These are phyloP conservation scores for Trichoderma sp. DNA, from an alignment of 2,329 filamentous ascomycete genomes.

Conservation along the genomic window DNA sequence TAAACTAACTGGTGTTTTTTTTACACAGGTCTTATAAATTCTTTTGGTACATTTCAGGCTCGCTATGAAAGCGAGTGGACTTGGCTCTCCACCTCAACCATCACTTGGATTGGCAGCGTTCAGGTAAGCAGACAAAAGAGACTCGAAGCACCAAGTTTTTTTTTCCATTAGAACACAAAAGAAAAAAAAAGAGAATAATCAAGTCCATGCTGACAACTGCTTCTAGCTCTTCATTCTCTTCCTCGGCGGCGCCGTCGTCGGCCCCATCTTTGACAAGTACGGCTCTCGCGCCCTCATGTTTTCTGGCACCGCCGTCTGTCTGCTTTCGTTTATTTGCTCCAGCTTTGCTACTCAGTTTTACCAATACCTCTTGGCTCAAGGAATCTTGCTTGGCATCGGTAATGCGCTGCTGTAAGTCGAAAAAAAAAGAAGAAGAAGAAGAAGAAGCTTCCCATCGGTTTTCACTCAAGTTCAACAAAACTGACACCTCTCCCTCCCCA, in stretches of 20 bases:
- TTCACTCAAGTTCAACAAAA: background rate
- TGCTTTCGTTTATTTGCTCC: constrained; percentile 38
- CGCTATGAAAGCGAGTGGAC: constrained; percentile 42
- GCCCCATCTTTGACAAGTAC: constrained; percentile 40
- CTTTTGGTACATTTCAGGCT: constrained; percentile 55
- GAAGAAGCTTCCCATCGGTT: too few species aligned
- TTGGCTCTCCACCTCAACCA: constrained; percentile 30
- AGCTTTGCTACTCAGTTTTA: constrained; percentile 34
- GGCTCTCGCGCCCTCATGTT: constrained; percentile 36
- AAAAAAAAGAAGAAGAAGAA: too few species aligned
- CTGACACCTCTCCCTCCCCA: background rate
- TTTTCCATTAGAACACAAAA: background rate
- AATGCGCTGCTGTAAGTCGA: constrained; percentile 35
- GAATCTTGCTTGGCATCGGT: constrained; percentile 41
- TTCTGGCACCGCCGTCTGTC: constrained; percentile 34
- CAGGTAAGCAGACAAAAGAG: constrained; percentile 23
- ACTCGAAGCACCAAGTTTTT: background rate
- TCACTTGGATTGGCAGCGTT: constrained; percentile 42
- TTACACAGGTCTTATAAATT: constrained; percentile 30
- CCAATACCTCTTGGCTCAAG: constrained; percentile 40
- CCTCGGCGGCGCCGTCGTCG: constrained; percentile 37
- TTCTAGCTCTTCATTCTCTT: constrained; percentile 39
- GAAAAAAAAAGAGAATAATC: background rate
- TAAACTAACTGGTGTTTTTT: background rate
- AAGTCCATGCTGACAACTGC: background rate